phyloP scores from a whole-genome alignment of 768 basidiomycete genomes.

The Collybia mongolica region DNA sequence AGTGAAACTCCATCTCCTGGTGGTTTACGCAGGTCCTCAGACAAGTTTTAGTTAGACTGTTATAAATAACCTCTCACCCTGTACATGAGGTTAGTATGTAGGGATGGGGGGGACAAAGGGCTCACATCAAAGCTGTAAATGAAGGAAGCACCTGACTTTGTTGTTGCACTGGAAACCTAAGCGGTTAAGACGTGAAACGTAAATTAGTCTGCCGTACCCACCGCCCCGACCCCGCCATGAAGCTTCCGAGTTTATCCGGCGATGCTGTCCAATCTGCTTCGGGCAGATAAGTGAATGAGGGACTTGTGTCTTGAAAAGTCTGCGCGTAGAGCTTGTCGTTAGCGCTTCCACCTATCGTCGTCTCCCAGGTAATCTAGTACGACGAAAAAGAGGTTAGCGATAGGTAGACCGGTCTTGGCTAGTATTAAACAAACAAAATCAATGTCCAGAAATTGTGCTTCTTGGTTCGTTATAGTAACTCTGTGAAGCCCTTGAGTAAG shows the following conservation, averaged over 20 bases:
- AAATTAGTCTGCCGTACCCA: constrained; percentile 8
- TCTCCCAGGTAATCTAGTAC: constrained; percentile 30
- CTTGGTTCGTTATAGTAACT: constrained; percentile 32
- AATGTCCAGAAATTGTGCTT: constrained; percentile 35
- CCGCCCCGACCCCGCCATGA: constrained; percentile 43
- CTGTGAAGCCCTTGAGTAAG: constrained; percentile 34
- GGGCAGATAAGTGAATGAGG: constrained; percentile 34
- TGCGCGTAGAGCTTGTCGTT: constrained; percentile 21
- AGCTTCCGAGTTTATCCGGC: constrained; percentile 29
- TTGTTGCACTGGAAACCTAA: constrained; percentile 26
- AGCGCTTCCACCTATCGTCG: constrained; percentile 19
- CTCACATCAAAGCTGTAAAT: constrained; percentile 39
- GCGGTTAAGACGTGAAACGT: not conserved
- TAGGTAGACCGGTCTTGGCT: not conserved
- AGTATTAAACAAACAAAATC: constrained; percentile 44
- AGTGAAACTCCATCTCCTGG: constrained; percentile 42
- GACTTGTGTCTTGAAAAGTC: constrained; percentile 32
- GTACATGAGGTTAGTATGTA: not conserved
- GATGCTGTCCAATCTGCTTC: constrained; percentile 26
- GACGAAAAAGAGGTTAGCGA: not conserved
- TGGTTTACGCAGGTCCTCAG: not conserved
- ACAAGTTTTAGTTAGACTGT: too few relatives aligned
- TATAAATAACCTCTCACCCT: too few relatives aligned
- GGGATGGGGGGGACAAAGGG: not conserved
- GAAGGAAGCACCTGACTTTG: constrained; percentile 26